These are phyloP conservation scores for Gigaspora rosea DNA, from an alignment of 192 early-diverging fungal genomes.

Conservation along the genomic window DNA sequence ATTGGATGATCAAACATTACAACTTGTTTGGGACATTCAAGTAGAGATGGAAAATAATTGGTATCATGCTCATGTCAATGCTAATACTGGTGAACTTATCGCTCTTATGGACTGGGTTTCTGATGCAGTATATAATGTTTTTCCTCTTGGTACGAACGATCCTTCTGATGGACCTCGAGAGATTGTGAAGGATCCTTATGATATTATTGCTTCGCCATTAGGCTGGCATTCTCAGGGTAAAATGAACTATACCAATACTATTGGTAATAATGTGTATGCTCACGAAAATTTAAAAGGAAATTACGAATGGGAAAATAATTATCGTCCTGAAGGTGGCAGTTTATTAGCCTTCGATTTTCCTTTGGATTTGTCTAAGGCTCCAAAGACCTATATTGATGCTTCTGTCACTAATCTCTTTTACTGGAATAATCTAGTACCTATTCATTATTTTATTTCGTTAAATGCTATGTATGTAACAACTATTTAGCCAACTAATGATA, in stretches of 20 bases:
- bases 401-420: conserved; percentile 90
- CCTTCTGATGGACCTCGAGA: conserved; percentile 67
- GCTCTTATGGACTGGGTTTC: conserved; percentile 86
- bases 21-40: conserved; percentile 82
- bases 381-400: conserved; percentile 73
- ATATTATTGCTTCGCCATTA: conserved; percentile 58
- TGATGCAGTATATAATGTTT: conserved; percentile 78
- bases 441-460: background rate
- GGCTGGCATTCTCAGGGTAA: conserved; percentile 76
- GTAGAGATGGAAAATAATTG: conserved; percentile 80
- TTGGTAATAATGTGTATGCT: conserved; percentile 92
- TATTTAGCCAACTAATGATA: background rate
- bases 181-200: conserved; percentile 55
- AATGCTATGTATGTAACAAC: background rate
- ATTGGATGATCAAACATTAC: conserved; percentile 53
- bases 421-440: conserved; percentile 73
- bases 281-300: conserved; percentile 80
- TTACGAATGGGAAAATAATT: conserved; percentile 71
- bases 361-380: conserved; percentile 62
- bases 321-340: conserved; percentile 68
- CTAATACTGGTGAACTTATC: conserved; percentile 60
- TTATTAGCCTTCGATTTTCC: conserved; percentile 76
- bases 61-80: conserved; percentile 73
- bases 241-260: conserved; percentile 67
- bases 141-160: conserved; percentile 78